phyloP scores from a whole-genome alignment of 2,329 filamentous ascomycete species.

The Phaeophleospora eucalypticola region DNA sequence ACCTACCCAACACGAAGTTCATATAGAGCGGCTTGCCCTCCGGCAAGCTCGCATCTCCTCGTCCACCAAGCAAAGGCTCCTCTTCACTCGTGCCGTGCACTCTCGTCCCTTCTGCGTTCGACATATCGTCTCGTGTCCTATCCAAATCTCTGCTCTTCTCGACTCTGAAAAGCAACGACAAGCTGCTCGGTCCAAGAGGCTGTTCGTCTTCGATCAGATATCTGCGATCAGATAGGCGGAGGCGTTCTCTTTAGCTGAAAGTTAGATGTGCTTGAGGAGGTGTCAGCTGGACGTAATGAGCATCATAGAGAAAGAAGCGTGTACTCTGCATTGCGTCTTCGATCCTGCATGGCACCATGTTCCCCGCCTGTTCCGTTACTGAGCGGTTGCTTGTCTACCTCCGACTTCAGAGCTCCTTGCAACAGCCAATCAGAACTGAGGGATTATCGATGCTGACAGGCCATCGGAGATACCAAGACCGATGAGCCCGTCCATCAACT shows the following conservation, averaged over 20 bases:
- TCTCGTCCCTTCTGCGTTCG: conserved; percentile 8
- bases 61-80: conserved; percentile 66
- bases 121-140: background rate
- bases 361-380: background rate
- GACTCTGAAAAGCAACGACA: background rate
- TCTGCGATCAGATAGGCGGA: too few relatives aligned
- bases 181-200: too few relatives aligned
- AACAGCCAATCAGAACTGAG: background rate
- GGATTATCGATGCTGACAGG: background rate
- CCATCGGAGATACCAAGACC: background rate
- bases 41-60: conserved; percentile 69
- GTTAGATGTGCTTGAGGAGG: too few relatives aligned
- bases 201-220: too few relatives aligned
- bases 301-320: background rate
- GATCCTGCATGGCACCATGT: background rate
- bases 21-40: conserved; percentile 59
- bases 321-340: background rate
- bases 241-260: too few relatives aligned
- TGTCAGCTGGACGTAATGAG: background rate
- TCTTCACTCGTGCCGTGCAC: conserved; percentile 50
- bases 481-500: background rate
- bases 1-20: conserved; percentile 71
- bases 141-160: background rate
- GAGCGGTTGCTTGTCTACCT: background rate
- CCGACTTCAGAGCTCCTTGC: background rate